These are phyloP conservation scores for Prunella vulgaris DNA, from an alignment of 257 asterid species.

Conservation along the genomic window DNA sequence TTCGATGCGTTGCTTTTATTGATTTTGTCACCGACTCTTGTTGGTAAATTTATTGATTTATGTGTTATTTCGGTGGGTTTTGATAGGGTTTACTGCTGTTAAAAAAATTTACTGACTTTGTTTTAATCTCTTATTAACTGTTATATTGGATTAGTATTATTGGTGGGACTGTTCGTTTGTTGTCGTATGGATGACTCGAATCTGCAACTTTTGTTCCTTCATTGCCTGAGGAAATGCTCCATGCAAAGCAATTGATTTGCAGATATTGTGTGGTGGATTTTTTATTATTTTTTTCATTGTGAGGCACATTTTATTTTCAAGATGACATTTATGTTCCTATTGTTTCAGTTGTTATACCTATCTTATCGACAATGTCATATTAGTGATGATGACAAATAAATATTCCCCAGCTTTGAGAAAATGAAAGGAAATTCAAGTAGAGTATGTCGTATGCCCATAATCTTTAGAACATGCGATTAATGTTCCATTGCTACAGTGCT, in stretches of 20 bases:
- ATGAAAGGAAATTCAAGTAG: not conserved
- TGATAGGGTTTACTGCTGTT: not conserved
- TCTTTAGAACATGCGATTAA: not conserved
- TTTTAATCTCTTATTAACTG: constrained; percentile 16
- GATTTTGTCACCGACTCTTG: not conserved
- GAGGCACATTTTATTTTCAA: not conserved
- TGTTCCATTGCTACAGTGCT: not conserved
- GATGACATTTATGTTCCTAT: not conserved
- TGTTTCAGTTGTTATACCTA: not conserved
- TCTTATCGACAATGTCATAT: not conserved
- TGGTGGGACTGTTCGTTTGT: not conserved
- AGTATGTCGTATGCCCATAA: not conserved
- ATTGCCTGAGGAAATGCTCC: constrained; percentile 4
- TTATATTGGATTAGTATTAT: constrained; percentile 9
- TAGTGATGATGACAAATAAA: not conserved
- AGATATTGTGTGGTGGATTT: not conserved
- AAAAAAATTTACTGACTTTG: too few species aligned
- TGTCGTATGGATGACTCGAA: not conserved
- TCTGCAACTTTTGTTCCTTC: not conserved
- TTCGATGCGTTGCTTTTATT: not conserved
- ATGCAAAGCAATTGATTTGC: not conserved
- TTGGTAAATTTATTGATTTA: not conserved
- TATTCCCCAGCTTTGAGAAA: not conserved
- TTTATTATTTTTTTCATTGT: not conserved
- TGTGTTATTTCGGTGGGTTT: not conserved